These are phyloP conservation scores for Trichoderma arundinaceum DNA, from an alignment of 2,329 filamentous ascomycete species.

Conservation along the genomic window DNA sequence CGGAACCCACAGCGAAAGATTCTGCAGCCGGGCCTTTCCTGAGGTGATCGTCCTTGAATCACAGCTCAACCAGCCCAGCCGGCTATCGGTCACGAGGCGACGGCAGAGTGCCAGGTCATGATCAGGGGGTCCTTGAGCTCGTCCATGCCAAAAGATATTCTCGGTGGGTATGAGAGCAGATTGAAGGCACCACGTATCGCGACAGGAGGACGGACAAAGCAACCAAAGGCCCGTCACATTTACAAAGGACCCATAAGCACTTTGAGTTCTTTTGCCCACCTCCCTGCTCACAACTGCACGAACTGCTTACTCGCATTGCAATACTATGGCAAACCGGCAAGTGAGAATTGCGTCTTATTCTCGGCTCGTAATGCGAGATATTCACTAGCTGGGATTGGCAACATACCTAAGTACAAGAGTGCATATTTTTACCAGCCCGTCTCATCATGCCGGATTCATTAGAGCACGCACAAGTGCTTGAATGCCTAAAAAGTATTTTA, in stretches of 20 bases:
- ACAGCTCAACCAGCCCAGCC: not conserved
- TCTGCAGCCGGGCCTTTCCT: not conserved
- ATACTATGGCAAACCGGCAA: not conserved
- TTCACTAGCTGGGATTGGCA: not conserved
- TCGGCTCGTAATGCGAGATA: not conserved
- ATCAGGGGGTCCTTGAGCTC: not conserved
- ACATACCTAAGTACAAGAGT: not conserved
- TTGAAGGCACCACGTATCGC: not conserved
- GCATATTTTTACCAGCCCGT: not conserved
- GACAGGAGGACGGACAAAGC: not conserved
- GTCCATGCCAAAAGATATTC: too few species aligned
- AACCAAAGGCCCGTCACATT: not conserved
- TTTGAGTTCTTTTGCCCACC: not conserved
- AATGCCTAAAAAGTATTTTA: not conserved
- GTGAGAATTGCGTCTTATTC: not conserved
- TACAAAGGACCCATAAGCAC: not conserved
- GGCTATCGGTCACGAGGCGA: not conserved
- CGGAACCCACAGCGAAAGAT: conserved; percentile 7
- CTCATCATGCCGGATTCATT: too few species aligned
- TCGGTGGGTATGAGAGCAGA: too few species aligned
- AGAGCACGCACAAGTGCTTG: not conserved
- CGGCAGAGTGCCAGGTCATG: not conserved
- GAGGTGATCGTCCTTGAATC: not conserved
- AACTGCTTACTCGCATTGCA: not conserved
- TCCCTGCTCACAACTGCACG: not conserved